Evolutionary conservation across 2,329 filamentous ascomycete genomes (phyloP).

Genomic region (Camptophora hylomeconis): DNA sequence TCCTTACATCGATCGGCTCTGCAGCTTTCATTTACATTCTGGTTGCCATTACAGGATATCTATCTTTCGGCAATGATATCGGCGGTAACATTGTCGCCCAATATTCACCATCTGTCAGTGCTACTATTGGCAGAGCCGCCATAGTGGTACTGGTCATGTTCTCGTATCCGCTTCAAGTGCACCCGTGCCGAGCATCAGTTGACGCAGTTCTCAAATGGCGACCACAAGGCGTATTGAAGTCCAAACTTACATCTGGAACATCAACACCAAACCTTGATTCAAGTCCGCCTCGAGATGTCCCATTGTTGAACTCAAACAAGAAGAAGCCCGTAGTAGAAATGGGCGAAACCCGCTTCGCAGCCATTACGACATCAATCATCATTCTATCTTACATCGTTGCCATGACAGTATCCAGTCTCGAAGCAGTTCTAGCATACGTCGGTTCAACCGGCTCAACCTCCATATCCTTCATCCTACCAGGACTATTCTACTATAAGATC

Average conservation of each 20-base stretch:
- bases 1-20: slow-evolving; percentile 72
- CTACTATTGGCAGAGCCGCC: slow-evolving; percentile 85
- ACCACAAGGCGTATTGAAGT: slow-evolving; percentile 33
- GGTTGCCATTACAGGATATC: slow-evolving; percentile 86
- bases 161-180: slow-evolving; percentile 87
- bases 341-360: slow-evolving; percentile 75
- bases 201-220: slow-evolving; percentile 93
- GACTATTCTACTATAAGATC: slow-evolving; percentile 97
- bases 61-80: slow-evolving; percentile 85
- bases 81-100: slow-evolving; percentile 88
- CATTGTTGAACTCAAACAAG: slow-evolving; percentile 22
- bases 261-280: slow-evolving; percentile 20
- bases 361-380: slow-evolving; percentile 77
- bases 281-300: slow-evolving; percentile 29
- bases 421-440: slow-evolving; percentile 87
- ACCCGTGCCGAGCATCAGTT: slow-evolving; percentile 88
- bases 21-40: slow-evolving; percentile 80
- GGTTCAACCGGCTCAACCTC: slow-evolving; percentile 88
- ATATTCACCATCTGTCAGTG: slow-evolving; percentile 66
- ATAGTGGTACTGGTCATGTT: slow-evolving; percentile 96
- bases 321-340: slow-evolving; percentile 42
- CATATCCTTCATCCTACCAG: slow-evolving; percentile 93
- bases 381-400: slow-evolving; percentile 75
- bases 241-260: slow-evolving; percentile 15
- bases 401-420: slow-evolving; percentile 79